Percentiles rank a stretch among this genome's conserved stretches.
phyloP scores from a whole-genome alignment of 1,284 basidiomycete genomes.

The Tranzscheliella williamsii region DNA sequence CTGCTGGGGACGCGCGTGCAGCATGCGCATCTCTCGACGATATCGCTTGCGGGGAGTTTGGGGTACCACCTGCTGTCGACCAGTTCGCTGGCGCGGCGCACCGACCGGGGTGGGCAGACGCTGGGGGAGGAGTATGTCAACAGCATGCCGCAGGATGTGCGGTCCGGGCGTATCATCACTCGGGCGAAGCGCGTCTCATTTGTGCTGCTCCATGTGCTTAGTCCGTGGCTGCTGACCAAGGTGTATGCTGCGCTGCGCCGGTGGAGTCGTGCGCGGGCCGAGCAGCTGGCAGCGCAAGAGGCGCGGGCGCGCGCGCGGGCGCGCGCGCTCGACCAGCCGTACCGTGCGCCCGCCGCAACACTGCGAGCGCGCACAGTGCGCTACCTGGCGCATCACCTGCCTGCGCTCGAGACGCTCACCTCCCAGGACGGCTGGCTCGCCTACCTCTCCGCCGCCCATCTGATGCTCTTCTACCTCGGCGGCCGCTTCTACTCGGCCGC shows the following conservation, averaged over 20 bases:
- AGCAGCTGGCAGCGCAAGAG: slow-evolving; percentile 5
- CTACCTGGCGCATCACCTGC: slow-evolving; percentile 35
- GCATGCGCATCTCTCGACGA: slow-evolving; percentile 53
- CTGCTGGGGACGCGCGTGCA: slow-evolving; percentile 60
- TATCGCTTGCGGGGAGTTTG: slow-evolving; percentile 54
- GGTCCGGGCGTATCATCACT: slow-evolving; percentile 49
- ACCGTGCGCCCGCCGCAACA: neutral
- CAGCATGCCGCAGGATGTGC: slow-evolving; percentile 53
- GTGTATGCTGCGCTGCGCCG: slow-evolving; percentile 46
- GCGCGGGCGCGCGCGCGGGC: slow-evolving; percentile 7
- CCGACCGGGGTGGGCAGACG: slow-evolving; percentile 59
- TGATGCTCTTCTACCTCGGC: slow-evolving; percentile 62
- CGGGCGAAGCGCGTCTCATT: slow-evolving; percentile 44
- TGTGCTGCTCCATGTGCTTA: slow-evolving; percentile 55
- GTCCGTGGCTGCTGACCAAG: slow-evolving; percentile 55
- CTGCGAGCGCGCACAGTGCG: slow-evolving; percentile 6
- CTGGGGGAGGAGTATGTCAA: slow-evolving; percentile 63
- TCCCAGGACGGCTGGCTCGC: slow-evolving; percentile 50
- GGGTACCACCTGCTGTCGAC: slow-evolving; percentile 61
- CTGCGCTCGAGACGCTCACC: slow-evolving; percentile 55
- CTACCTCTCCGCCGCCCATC: slow-evolving; percentile 59
- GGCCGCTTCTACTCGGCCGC: slow-evolving; percentile 61
- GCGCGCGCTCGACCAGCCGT: slow-evolving; percentile 8
- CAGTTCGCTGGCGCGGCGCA: slow-evolving; percentile 15
- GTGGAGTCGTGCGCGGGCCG: slow-evolving; percentile 4